A percentile compares a stretch with the other conserved stretches of the same genome.
Conservation (phyloP, 352 stramenopile genomes). For the Paralagenidium karlingii region DNA sequence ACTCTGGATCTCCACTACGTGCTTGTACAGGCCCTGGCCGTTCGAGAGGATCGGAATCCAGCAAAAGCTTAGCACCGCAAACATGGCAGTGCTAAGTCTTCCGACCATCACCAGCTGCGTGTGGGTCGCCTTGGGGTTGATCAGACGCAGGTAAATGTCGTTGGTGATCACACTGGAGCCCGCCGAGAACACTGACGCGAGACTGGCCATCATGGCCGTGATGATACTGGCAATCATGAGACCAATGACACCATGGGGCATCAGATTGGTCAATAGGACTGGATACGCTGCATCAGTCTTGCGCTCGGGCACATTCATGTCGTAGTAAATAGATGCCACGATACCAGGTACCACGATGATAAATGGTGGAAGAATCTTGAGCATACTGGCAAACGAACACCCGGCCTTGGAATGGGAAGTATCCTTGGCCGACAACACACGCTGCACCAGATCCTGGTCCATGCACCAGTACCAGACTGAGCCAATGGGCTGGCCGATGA, state of each 20-base stretch:
- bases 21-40: conserved; percentile 42
- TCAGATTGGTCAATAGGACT: conserved; percentile 47
- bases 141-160: conserved; percentile 46
- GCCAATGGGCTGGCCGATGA: conserved; percentile 43
- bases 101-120: conserved; percentile 49
- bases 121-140: conserved; percentile 30
- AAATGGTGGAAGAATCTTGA: conserved; percentile 55
- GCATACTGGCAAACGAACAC: conserved; percentile 32
- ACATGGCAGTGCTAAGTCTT: conserved; percentile 26
- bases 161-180: conserved; percentile 50
- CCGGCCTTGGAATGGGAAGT: conserved; percentile 42
- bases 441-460: conserved; percentile 57
- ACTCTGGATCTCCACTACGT: conserved; percentile 48
- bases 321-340: conserved; percentile 41
- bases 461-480: conserved; percentile 70
- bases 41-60: conserved; percentile 55
- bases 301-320: conserved; percentile 33
- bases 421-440: conserved; percentile 54
- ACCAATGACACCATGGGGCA: conserved; percentile 45
- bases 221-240: conserved; percentile 62
- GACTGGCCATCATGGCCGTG: conserved; percentile 56
- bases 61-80: conserved; percentile 37
- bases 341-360: conserved; percentile 58
- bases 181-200: conserved; percentile 47
- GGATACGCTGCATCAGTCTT: conserved; percentile 51